phyloP scores from a whole-genome alignment of 495 filamentous ascomycete genomes.

The Trichoderma virens region DNA sequence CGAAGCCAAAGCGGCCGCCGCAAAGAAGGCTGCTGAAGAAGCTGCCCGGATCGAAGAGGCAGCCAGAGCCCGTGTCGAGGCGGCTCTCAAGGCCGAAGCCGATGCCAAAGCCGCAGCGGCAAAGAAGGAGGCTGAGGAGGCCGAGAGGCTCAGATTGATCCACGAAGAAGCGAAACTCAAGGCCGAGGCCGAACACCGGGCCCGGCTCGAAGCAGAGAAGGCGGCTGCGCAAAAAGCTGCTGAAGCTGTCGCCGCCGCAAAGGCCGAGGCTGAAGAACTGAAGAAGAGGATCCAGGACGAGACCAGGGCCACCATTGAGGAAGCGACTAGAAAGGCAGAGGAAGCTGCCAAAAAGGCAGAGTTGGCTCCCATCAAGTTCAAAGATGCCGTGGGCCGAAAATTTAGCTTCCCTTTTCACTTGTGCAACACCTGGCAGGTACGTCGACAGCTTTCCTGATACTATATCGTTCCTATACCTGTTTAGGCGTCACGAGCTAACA shows the following conservation, averaged over 20 bases:
- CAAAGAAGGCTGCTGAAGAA: conserved; percentile 39
- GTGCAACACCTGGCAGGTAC: conserved; percentile 73
- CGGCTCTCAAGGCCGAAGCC: conserved; percentile 24
- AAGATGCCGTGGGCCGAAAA: conserved; percentile 78
- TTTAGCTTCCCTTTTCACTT: conserved; percentile 79
- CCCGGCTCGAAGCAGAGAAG: conserved; percentile 22
- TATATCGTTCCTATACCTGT: too few relatives aligned
- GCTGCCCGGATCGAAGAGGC: conserved; percentile 32
- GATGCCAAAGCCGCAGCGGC: conserved; percentile 39
- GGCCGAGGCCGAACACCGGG: conserved; percentile 26
- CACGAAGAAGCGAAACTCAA: conserved; percentile 16
- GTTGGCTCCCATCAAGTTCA: conserved; percentile 63
- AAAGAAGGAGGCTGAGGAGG: conserved; percentile 29
- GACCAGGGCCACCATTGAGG: conserved; percentile 28
- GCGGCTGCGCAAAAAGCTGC: conserved; percentile 11
- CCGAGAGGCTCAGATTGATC: conserved; percentile 8
- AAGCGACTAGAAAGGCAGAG: conserved; percentile 43
- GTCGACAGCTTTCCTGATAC: conserved; percentile 25
- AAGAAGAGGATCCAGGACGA: conserved; percentile 39
- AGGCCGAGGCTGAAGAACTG: conserved; percentile 29
- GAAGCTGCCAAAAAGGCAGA: conserved; percentile 42
- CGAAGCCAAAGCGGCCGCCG: conserved; percentile 33
- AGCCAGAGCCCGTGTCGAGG: conserved; percentile 20
- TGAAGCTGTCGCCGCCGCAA: conserved; percentile 22
- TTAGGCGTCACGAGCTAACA: conserved; percentile 12